Evolutionary conservation across 129 eudicot genomes (phyloP).

Genomic region (Chrysanthemum lavandulifolium): DNA sequence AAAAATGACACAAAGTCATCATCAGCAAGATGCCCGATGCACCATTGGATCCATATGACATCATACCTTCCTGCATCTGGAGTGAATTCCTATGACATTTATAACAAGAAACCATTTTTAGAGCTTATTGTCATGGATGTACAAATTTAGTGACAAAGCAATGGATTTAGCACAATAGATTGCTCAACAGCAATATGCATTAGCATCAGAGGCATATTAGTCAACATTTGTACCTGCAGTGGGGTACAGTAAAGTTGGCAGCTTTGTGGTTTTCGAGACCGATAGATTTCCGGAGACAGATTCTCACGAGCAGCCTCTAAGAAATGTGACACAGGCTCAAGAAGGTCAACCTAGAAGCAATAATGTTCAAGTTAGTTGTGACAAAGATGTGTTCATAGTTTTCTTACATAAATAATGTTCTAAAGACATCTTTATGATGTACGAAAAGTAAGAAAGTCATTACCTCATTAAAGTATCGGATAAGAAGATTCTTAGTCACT

Average conservation of each 20-base stretch:
- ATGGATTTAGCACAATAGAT: not conserved
- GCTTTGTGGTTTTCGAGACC: slow-evolving; percentile 63
- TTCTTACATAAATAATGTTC: slow-evolving; percentile 9
- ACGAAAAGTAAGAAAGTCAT: too few species aligned
- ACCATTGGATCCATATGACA: slow-evolving; percentile 97
- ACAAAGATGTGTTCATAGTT: not conserved
- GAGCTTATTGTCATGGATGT: not conserved
- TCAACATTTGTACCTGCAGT: slow-evolving; percentile 56
- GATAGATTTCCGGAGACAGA: slow-evolving; percentile 58
- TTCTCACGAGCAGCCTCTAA: slow-evolving; percentile 76
- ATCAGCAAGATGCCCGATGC: slow-evolving; percentile 97
- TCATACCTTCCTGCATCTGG: slow-evolving; percentile 86
- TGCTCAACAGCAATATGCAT: not conserved
- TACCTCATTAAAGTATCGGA: slow-evolving; percentile 92
- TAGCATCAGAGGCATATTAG: too few species aligned
- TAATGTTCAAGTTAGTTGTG: slow-evolving; percentile 4
- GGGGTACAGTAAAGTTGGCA: slow-evolving; percentile 79
- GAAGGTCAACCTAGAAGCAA: slow-evolving; percentile 83
- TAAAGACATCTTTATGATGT: not conserved
- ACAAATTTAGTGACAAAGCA: not conserved
- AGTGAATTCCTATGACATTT: slow-evolving; percentile 67
- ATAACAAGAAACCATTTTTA: not conserved
- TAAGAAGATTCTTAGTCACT: slow-evolving; percentile 89
- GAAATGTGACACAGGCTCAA: slow-evolving; percentile 97
- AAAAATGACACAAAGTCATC: slow-evolving; percentile 88